Evolutionary conservation across 2,329 filamentous ascomycete genomes (phyloP).

Genomic region (Rugonectria rugulosa): DNA sequence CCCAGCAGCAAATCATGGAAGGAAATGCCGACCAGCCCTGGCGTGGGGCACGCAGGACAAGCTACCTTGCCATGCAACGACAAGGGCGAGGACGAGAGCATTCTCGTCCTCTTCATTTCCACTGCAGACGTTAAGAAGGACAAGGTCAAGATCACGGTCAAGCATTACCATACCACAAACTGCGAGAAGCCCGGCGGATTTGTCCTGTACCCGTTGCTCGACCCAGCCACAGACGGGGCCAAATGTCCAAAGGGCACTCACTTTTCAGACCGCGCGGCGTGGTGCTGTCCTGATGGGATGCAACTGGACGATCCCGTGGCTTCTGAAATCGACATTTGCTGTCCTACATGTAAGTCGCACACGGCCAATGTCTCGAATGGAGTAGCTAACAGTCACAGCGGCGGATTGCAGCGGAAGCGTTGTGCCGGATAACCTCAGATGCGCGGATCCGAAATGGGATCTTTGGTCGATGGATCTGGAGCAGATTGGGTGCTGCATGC

Average conservation of each 20-base stretch:
- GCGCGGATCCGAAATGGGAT: slow-evolving; percentile 15
- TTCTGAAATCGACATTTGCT: slow-evolving; percentile 19
- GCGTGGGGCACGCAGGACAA: no score
- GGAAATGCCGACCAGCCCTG: slow-evolving; percentile 8
- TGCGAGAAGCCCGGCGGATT: slow-evolving; percentile 20
- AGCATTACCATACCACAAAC: not conserved
- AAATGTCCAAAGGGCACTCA: slow-evolving; percentile 17
- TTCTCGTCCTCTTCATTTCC: slow-evolving; percentile 19
- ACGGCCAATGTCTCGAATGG: not conserved
- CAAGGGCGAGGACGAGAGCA: not conserved
- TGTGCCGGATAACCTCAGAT: slow-evolving; percentile 15
- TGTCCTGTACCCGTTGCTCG: slow-evolving; percentile 9
- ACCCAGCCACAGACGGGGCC: slow-evolving; percentile 5
- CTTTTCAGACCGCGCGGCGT: not conserved
- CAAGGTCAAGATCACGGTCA: slow-evolving; percentile 6
- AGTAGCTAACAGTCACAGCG: slow-evolving; percentile 10
- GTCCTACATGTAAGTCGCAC: slow-evolving; percentile 19
- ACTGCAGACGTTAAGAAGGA: slow-evolving; percentile 9
- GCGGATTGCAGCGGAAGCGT: slow-evolving; percentile 14
- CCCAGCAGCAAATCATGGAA: slow-evolving; percentile 8
- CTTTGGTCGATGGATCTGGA: slow-evolving; percentile 21
- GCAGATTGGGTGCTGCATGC: slow-evolving; percentile 21
- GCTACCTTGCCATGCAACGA: slow-evolving; percentile 10
- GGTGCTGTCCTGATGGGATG: slow-evolving; percentile 26
- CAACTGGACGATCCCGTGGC: slow-evolving; percentile 12